Conservation (phyloP, 2,329 filamentous ascomycete species). For the Lasiodiplodia citricola region DNA sequence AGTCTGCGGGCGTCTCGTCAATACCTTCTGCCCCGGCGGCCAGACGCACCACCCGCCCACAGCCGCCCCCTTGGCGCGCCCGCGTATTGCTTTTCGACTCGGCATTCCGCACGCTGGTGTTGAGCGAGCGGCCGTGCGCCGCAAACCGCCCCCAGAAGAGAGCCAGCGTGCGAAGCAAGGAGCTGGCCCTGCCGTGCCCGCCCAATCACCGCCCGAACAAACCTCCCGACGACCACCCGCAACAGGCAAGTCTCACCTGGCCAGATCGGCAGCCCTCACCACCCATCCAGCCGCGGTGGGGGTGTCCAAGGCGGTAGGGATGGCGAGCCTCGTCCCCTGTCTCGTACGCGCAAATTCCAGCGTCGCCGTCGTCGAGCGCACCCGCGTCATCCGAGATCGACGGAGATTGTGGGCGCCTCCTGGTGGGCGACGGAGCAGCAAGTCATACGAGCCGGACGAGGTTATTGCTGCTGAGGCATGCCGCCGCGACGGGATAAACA, state of each 20-base stretch:
- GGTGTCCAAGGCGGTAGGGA: constrained; percentile 4
- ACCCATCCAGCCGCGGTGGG: constrained; percentile 11
- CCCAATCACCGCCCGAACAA: constrained; percentile 12
- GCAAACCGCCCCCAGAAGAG: neutral
- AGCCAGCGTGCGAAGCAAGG: constrained; percentile 9
- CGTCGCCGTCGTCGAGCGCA: constrained; percentile 1
- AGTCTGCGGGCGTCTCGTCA: constrained; percentile 21
- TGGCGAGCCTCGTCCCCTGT: constrained; percentile 24
- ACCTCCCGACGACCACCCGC: constrained; percentile 13
- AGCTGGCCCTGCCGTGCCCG: constrained; percentile 13
- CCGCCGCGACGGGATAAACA: constrained; percentile 6
- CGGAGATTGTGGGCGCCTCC: constrained; percentile 25
- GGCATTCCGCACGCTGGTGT: constrained; percentile 21
- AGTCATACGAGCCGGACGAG: constrained; percentile 22
- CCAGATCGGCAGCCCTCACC: constrained; percentile 18
- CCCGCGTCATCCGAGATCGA: constrained; percentile 26
- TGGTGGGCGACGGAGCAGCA: neutral
- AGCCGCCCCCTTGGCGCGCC: constrained; percentile 20
- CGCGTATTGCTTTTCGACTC: constrained; percentile 23
- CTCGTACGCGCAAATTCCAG: constrained; percentile 22
- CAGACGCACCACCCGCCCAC: constrained; percentile 22
- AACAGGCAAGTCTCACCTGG: constrained; percentile 21
- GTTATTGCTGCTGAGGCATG: constrained; percentile 12
- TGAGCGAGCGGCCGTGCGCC: constrained; percentile 20
- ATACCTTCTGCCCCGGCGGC: constrained; percentile 14